phyloP scores from a whole-genome alignment of 75 land plant genomes.

The Pinus tabuliformis region DNA sequence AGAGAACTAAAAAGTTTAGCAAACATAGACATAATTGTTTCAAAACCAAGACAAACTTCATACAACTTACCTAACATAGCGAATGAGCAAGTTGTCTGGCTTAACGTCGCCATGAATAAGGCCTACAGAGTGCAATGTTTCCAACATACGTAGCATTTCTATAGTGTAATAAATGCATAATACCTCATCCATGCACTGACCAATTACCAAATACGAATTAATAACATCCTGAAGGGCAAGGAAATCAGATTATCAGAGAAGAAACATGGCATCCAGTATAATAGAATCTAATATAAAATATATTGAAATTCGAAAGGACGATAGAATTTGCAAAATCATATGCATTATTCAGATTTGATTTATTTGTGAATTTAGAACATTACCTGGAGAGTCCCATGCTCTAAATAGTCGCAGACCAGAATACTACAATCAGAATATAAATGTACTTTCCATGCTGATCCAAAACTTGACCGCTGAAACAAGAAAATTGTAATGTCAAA shows the following conservation, averaged over 20 bases:
- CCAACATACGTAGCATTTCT: constrained; percentile 91
- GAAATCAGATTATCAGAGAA: background rate
- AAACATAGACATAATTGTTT: background rate
- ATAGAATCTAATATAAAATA: background rate
- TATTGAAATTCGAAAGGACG: background rate
- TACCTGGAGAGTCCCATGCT: constrained; percentile 96
- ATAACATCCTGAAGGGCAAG: constrained; percentile 80
- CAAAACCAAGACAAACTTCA: background rate
- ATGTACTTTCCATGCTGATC: constrained; percentile 71
- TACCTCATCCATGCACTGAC: constrained; percentile 83
- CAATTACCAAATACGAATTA: constrained; percentile 63
- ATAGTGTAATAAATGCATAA: constrained; percentile 93
- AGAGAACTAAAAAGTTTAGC: background rate
- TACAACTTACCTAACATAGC: constrained; percentile 63
- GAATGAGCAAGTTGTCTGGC: constrained; percentile 96
- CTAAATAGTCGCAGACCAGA: constrained; percentile 76
- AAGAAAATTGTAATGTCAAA: background rate
- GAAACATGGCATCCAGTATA: background rate
- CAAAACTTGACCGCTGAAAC: constrained; percentile 82
- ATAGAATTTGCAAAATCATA: background rate
- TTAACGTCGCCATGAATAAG: constrained; percentile 98
- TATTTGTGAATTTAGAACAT: background rate
- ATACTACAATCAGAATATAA: constrained; percentile 89
- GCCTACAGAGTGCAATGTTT: constrained; percentile 69
- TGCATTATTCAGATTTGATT: background rate